Evolutionary conservation across 345 rosid species (phyloP).

Genomic region (Populus ilicifolia): DNA sequence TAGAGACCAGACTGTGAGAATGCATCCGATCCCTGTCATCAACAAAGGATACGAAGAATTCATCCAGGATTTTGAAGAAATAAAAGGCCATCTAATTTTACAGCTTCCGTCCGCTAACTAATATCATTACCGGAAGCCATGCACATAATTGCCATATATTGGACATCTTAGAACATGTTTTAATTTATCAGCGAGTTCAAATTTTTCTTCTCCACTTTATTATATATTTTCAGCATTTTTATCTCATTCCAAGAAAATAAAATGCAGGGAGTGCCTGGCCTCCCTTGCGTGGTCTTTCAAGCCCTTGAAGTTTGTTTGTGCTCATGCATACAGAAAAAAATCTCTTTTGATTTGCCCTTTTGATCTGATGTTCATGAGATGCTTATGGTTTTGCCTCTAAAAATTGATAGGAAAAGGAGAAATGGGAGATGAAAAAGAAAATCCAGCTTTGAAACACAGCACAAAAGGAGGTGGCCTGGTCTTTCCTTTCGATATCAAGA

Average conservation of each 20-base stretch:
- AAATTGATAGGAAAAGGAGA: background rate
- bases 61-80: slow-evolving; percentile 5
- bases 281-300: background rate
- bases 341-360: background rate
- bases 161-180: background rate
- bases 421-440: background rate
- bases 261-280: background rate
- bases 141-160: background rate
- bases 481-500: background rate
- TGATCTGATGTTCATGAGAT: background rate
- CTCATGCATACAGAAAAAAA: background rate
- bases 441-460: background rate
- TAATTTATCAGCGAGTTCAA: background rate
- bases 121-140: background rate
- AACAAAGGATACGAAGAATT: slow-evolving; percentile 8
- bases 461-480: background rate
- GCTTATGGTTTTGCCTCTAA: background rate
- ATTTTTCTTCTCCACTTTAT: background rate
- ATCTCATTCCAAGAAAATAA: background rate
- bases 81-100: background rate
- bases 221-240: background rate
- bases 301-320: background rate
- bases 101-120: background rate
- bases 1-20: slow-evolving; percentile 97
- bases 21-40: slow-evolving; percentile 83